Evolutionary conservation across 2,329 filamentous ascomycete genomes (phyloP), one percentile per base, ranked within the genome.

Genomic region (Colletotrichum tofieldiae): DNA sequence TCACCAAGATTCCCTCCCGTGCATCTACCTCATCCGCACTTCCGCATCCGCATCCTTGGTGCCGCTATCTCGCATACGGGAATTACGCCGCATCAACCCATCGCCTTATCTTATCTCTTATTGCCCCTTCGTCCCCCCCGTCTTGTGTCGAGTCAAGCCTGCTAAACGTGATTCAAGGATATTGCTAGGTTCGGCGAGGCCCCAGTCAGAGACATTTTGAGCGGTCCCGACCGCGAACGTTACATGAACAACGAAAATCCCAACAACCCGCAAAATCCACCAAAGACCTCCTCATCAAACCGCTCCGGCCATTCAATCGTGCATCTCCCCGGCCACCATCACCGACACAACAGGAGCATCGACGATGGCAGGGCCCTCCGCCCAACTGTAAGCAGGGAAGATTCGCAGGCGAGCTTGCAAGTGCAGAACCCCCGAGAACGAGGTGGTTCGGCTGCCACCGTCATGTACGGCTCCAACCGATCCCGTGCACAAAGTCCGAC

Each of bases 401-500:
- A 96, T 72, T 91, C 93, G 20, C 83, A 87, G 29, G 83, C 85
- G 76, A 89, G 85, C 76, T 79, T 85, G 35, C 80, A 76, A 72
- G 76, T 77, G 69, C 51, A 78, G 43, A 78, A 83, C 37, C 82
- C 83, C 78, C 90, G 88, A 79, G 91, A 92, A 72, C 87, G 87
- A 67, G 85, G 82, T 43, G 83, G 81, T 62, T 85, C 85, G 39
- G 78, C 78, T 39, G 78, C 80, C 52, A 84, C 78, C 60, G 77
- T 75, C 70, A 78, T 87, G 86, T 79, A 88, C 84, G 75, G 79
- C 75, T 80, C 84, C 59, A 72, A 72, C 29, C 83, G 83, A 73
- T 86, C 87, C 29, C 92, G 95, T 75, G 91, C 94, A 16, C 90
- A 93, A 73, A 97, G 95, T 81, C 94, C 95, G 35, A 94, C 94